Percentiles rank a stretch among this genome's conserved stretches.
These are phyloP conservation scores for Daldinia caldariorum DNA, from an alignment of 495 filamentous ascomycete genomes.

Conservation along the genomic window DNA sequence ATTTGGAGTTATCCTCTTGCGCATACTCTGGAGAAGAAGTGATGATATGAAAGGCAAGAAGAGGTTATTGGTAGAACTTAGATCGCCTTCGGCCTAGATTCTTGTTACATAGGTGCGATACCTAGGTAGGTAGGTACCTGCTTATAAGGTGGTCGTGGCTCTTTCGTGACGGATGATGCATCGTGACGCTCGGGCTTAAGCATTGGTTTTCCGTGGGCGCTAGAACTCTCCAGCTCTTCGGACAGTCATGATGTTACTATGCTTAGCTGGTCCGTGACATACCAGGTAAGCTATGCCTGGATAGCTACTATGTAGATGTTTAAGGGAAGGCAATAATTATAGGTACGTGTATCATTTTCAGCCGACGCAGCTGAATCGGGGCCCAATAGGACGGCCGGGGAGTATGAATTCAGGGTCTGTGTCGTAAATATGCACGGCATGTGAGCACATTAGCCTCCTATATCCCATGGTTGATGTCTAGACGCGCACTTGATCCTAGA, in stretches of 20 bases:
- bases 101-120: slow-evolving; percentile 28
- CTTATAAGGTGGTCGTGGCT: slow-evolving; percentile 19
- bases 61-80: neutral
- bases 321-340: neutral
- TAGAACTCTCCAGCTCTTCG: slow-evolving; percentile 11
- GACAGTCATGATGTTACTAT: neutral
- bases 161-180: slow-evolving; percentile 16
- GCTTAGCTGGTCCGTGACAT: slow-evolving; percentile 25
- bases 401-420: slow-evolving; percentile 28
- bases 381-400: slow-evolving; percentile 29
- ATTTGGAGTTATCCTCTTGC: slow-evolving; percentile 1
- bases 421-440: slow-evolving; percentile 41
- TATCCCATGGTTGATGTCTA: slow-evolving; percentile 25
- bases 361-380: slow-evolving; percentile 27
- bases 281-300: slow-evolving; percentile 7
- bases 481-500: slow-evolving; percentile 26
- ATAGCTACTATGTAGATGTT: neutral
- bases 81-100: slow-evolving; percentile 6
- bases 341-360: slow-evolving; percentile 2
- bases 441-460: slow-evolving; percentile 32
- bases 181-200: slow-evolving; percentile 28
- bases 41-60: slow-evolving; percentile 3
- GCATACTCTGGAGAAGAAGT: slow-evolving; percentile 9
- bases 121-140: slow-evolving; percentile 3
- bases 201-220: slow-evolving; percentile 27